phyloP scores from a whole-genome alignment of 768 basidiomycete genomes.

The Lyophyllum shimeji region DNA sequence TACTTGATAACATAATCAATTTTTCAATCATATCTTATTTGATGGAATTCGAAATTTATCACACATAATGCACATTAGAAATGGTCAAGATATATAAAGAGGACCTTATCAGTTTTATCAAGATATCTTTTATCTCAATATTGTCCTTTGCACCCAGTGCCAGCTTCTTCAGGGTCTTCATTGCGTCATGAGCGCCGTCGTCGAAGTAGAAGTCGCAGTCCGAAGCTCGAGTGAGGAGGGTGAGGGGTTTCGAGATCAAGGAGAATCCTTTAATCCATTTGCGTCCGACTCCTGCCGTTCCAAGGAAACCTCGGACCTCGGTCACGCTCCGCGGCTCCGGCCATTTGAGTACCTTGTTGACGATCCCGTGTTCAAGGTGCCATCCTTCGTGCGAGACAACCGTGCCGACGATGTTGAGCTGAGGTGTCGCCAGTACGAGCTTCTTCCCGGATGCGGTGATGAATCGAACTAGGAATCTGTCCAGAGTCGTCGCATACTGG shows the following conservation, averaged over 20 bases:
- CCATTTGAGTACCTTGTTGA: slow-evolving; percentile 28
- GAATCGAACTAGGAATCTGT: slow-evolving; percentile 21
- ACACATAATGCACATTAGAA: too few species aligned
- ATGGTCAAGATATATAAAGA: too few species aligned
- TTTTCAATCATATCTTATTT: too few species aligned
- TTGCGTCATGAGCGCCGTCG: slow-evolving; percentile 19
- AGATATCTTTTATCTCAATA: too few species aligned
- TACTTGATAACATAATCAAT: too few species aligned
- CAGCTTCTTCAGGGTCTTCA: slow-evolving; percentile 23
- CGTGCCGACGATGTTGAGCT: slow-evolving; percentile 30
- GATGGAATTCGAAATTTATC: too few species aligned
- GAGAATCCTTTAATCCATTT: slow-evolving; percentile 25
- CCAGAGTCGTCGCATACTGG: slow-evolving; percentile 23
- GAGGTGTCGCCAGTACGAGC: slow-evolving; percentile 14
- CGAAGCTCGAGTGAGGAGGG: slow-evolving; percentile 1
- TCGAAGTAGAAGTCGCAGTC: slow-evolving; percentile 26
- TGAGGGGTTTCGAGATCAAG: slow-evolving; percentile 22
- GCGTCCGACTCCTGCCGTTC: slow-evolving; percentile 18
- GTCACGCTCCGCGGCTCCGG: slow-evolving; percentile 6
- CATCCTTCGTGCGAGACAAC: too few species aligned
- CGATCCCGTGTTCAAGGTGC: slow-evolving; percentile 21
- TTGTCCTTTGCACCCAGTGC: too few species aligned
- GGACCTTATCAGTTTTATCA: too few species aligned
- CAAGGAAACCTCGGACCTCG: slow-evolving; percentile 25
- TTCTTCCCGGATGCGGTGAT: slow-evolving; percentile 28